Conservation (phyloP, 768 basidiomycete species). For the Coprinopsis cinerea region DNA sequence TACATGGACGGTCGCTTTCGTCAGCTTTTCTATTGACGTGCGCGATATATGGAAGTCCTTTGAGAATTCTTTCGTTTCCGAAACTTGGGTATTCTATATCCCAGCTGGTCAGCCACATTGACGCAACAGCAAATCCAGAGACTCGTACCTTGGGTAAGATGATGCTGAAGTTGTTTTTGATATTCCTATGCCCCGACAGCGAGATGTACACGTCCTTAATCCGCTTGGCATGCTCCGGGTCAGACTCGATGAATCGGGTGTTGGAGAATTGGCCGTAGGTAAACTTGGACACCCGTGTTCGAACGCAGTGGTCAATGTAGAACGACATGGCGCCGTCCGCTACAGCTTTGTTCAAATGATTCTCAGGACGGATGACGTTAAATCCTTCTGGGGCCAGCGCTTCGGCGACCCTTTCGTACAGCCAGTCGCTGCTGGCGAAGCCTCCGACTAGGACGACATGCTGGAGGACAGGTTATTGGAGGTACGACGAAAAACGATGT, state of each 20-base stretch:
- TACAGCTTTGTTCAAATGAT: slow-evolving; percentile 24
- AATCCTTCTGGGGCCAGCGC: slow-evolving; percentile 9
- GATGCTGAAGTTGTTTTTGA: slow-evolving; percentile 36
- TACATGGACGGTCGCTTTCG: slow-evolving; percentile 8
- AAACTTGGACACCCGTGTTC: slow-evolving; percentile 21
- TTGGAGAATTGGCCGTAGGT: slow-evolving; percentile 20
- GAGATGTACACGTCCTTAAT: slow-evolving; percentile 22
- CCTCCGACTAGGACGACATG: slow-evolving; percentile 20
- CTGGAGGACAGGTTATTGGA: slow-evolving; percentile 7
- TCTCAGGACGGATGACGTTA: slow-evolving; percentile 13
- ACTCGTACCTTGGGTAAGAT: slow-evolving; percentile 36
- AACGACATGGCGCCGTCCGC: slow-evolving; percentile 27
- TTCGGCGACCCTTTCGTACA: slow-evolving; percentile 14
- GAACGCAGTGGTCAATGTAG: slow-evolving; percentile 23
- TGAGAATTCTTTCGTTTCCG: slow-evolving; percentile 18
- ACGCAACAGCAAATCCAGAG: background rate
- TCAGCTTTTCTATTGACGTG: slow-evolving; percentile 9
- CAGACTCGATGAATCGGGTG: slow-evolving; percentile 12
- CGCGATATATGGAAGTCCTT: slow-evolving; percentile 12
- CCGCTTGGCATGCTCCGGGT: slow-evolving; percentile 17
- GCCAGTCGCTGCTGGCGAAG: slow-evolving; percentile 20
- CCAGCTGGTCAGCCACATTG: too few species aligned
- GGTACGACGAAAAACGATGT: too few species aligned
- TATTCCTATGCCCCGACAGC: slow-evolving; percentile 32
- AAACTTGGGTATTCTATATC: slow-evolving; percentile 16